Percentiles rank a stretch among this genome's conserved stretches.
phyloP scores from a whole-genome alignment of 2,329 filamentous ascomycete genomes.

The Trichoderma cornu-damae region DNA sequence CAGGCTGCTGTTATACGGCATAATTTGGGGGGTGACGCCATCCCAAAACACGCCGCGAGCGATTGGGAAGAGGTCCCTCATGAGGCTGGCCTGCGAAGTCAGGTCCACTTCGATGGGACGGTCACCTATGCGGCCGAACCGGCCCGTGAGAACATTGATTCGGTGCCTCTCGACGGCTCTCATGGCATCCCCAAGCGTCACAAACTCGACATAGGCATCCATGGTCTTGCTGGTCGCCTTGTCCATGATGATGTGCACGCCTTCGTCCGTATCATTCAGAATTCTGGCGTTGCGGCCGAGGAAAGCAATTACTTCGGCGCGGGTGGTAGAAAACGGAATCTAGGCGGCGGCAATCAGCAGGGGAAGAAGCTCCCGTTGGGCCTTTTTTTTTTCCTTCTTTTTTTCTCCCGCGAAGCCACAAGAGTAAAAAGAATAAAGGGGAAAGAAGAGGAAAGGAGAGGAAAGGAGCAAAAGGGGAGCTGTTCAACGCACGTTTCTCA shows the following conservation, averaged over 20 bases:
- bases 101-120: slow-evolving; percentile 54
- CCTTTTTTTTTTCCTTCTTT: neutral
- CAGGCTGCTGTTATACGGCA: slow-evolving; percentile 32
- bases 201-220: slow-evolving; percentile 57
- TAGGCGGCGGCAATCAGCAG: slow-evolving; percentile 24
- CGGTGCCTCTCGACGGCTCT: slow-evolving; percentile 48
- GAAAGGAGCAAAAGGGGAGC: neutral
- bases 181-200: slow-evolving; percentile 48
- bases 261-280: slow-evolving; percentile 49
- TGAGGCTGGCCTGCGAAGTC: slow-evolving; percentile 51
- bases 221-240: slow-evolving; percentile 57
- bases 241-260: slow-evolving; percentile 61
- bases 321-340: slow-evolving; percentile 53
- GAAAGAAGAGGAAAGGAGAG: neutral
- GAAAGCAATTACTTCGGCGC: slow-evolving; percentile 53
- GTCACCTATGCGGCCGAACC: slow-evolving; percentile 49
- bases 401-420: neutral
- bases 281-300: slow-evolving; percentile 54
- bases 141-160: slow-evolving; percentile 34
- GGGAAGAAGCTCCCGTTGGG: no score
- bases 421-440: neutral
- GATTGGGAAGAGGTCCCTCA: slow-evolving; percentile 58
- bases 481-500: slow-evolving; percentile 49
- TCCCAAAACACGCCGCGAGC: slow-evolving; percentile 54
- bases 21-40: slow-evolving; percentile 40